Conservation (phyloP, 2,329 filamentous ascomycete species). For the Cercospora sp. region DNA sequence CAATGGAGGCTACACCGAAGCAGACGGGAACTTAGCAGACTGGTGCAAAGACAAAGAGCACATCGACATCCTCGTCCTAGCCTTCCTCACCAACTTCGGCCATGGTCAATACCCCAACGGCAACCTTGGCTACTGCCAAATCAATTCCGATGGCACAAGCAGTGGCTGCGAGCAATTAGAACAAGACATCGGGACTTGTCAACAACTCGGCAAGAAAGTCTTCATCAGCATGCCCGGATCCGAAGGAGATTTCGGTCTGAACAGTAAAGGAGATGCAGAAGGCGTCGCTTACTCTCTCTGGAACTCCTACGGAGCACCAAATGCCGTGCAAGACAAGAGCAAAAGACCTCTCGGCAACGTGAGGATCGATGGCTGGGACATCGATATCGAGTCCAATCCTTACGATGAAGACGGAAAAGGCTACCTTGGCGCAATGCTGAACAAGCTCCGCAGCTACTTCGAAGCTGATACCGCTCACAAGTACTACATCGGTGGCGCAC, state of each 20-base stretch:
- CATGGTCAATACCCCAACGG: slow-evolving; percentile 13
- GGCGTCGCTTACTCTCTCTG: slow-evolving; percentile 46
- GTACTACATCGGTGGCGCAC: slow-evolving; percentile 52
- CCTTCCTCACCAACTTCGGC: slow-evolving; percentile 22
- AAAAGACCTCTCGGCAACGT: slow-evolving; percentile 30
- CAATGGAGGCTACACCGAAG: background rate
- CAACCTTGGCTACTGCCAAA: slow-evolving; percentile 14
- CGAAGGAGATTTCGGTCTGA: slow-evolving; percentile 40
- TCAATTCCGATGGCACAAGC: slow-evolving; percentile 17
- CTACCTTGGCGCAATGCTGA: slow-evolving; percentile 41
- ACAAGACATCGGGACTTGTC: slow-evolving; percentile 45
- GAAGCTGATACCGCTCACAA: slow-evolving; percentile 33
- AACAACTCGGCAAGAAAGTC: slow-evolving; percentile 45
- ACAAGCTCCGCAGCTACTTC: slow-evolving; percentile 43
- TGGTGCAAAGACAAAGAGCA: slow-evolving; percentile 12
- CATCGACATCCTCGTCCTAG: slow-evolving; percentile 17
- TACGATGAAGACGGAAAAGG: slow-evolving; percentile 34
- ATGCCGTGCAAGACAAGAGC: background rate
- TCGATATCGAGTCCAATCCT: slow-evolving; percentile 46
- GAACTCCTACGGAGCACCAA: slow-evolving; percentile 44
- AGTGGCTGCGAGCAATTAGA: slow-evolving; percentile 42
- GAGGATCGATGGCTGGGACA: slow-evolving; percentile 55
- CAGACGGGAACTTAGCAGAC: slow-evolving; percentile 9
- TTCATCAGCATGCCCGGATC: slow-evolving; percentile 49
- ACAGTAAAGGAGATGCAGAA: slow-evolving; percentile 42